phyloP scores from a whole-genome alignment of 1,139 yeast genomes.

The Schizosaccharomyces versatilis region DNA sequence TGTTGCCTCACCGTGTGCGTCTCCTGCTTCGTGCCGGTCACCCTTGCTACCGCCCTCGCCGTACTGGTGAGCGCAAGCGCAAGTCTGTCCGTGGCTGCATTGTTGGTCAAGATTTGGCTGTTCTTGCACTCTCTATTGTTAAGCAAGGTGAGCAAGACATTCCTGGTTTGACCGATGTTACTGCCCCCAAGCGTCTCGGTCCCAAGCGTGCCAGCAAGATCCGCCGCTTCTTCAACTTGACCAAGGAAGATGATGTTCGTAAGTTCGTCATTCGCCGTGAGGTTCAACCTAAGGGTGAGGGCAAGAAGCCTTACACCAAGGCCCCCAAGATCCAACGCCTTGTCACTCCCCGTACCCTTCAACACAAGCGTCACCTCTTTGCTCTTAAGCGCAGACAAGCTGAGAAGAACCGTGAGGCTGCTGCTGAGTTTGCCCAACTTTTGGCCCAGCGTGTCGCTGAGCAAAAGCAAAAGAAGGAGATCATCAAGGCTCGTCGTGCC shows the following conservation, averaged over 20 bases:
- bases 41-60: constrained; percentile 99
- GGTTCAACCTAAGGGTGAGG: constrained; percentile 72
- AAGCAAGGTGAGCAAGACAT: constrained; percentile 95
- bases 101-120: constrained; percentile 93
- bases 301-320: constrained; percentile 76
- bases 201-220: constrained; percentile 99
- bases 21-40: constrained; percentile 81
- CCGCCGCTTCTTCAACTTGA: constrained; percentile 95
- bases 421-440: constrained; percentile 98
- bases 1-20: constrained; percentile 99
- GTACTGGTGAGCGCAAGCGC: constrained; percentile 99
- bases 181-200: constrained; percentile 96
- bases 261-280: constrained; percentile 97
- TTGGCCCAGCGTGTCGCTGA: constrained; percentile 96
- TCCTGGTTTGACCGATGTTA: constrained; percentile 83
- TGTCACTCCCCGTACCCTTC: constrained; percentile 96
- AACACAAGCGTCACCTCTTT: constrained; percentile 95
- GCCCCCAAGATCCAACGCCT: constrained; percentile 99
- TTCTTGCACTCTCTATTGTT: constrained; percentile 73
- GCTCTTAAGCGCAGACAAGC: constrained; percentile 89
- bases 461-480: constrained; percentile 96
- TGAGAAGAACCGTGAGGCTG: constrained; percentile 98
- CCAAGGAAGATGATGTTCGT: constrained; percentile 91
- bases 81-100: constrained; percentile 99
- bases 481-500: constrained; percentile 97